Evolutionary conservation across 495 filamentous ascomycete species (phyloP).

Genomic region (Podospora bellae-mahoneyi): DNA sequence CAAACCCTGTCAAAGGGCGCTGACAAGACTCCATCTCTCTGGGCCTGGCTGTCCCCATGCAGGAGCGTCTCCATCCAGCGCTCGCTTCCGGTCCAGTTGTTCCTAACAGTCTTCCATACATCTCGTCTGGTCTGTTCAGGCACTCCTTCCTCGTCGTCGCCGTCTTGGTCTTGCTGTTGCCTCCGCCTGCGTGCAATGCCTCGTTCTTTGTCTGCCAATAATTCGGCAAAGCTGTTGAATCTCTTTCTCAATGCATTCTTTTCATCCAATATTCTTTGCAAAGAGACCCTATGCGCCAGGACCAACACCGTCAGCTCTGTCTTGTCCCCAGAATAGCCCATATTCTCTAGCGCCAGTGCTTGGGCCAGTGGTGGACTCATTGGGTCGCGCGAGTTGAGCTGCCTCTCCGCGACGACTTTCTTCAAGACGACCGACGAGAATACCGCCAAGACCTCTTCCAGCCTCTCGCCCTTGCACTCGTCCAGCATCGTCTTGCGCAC

Average conservation of each 20-base stretch:
- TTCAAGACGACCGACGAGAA: conserved; percentile 80
- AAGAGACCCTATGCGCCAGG: conserved; percentile 65
- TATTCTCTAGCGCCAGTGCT: conserved; percentile 58
- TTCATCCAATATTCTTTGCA: conserved; percentile 49
- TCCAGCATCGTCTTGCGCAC: conserved; percentile 88
- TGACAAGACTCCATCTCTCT: conserved; percentile 61
- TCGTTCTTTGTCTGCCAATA: conserved; percentile 52
- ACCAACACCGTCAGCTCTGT: conserved; percentile 61
- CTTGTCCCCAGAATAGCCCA: conserved; percentile 58
- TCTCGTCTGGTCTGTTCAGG: conserved; percentile 40
- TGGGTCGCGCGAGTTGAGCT: conserved; percentile 24
- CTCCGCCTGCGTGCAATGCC: conserved; percentile 37
- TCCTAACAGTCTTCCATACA: conserved; percentile 53
- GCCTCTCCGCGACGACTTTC: conserved; percentile 54
- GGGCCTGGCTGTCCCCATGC: conserved; percentile 57
- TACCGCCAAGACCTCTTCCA: conserved; percentile 71
- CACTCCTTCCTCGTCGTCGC: conserved; percentile 12
- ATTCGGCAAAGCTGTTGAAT: conserved; percentile 55
- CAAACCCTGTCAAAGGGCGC: conserved; percentile 65
- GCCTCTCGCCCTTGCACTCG: conserved; percentile 79
- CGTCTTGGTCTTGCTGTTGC: conserved; percentile 11
- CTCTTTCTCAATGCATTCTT: conserved; percentile 53
- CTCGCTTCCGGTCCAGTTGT: conserved; percentile 71
- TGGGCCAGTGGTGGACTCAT: conserved; percentile 48
- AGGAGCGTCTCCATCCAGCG: conserved; percentile 66